Evolutionary conservation across 108 stramenopile genomes (phyloP).

Genomic region (Cyclotella sp.): DNA sequence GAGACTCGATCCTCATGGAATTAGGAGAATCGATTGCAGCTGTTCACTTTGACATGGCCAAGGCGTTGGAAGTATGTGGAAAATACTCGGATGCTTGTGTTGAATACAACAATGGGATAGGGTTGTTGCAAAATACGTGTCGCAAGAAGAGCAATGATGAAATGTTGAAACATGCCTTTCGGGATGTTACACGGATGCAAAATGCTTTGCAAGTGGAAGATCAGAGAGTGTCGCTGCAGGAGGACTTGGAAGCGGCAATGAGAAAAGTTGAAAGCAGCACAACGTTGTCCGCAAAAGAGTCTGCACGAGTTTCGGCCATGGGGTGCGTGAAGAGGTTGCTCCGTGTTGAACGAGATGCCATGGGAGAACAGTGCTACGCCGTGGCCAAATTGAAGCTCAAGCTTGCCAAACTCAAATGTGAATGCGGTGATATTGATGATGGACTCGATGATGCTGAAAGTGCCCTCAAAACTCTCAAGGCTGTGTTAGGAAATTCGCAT

Average conservation of each 20-base stretch:
- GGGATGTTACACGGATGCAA: slow-evolving; percentile 33
- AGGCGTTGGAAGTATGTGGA: slow-evolving; percentile 33
- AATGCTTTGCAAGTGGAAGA: slow-evolving; percentile 18
- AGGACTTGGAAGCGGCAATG: slow-evolving; percentile 23
- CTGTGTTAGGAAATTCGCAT: slow-evolving; percentile 32
- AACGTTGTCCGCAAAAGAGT: slow-evolving; percentile 13
- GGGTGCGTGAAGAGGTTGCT: slow-evolving; percentile 23
- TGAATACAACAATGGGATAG: slow-evolving; percentile 36
- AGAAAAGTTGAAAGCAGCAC: slow-evolving; percentile 10
- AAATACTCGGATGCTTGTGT: slow-evolving; percentile 30
- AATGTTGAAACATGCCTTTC: slow-evolving; percentile 9
- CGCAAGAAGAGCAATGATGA: slow-evolving; percentile 16
- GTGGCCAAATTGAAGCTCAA: slow-evolving; percentile 43
- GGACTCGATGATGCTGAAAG: slow-evolving; percentile 37
- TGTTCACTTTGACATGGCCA: slow-evolving; percentile 36
- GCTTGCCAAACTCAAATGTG: slow-evolving; percentile 38
- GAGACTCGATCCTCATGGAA: slow-evolving; percentile 10
- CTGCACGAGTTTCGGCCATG: slow-evolving; percentile 30
- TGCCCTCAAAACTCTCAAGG: slow-evolving; percentile 27
- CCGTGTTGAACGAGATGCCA: slow-evolving; percentile 38
- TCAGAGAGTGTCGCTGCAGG: slow-evolving; percentile 7
- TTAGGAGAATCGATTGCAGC: slow-evolving; percentile 24
- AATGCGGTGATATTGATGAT: slow-evolving; percentile 43
- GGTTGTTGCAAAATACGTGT: slow-evolving; percentile 30
- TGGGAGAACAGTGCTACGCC: slow-evolving; percentile 47